A percentile compares a stretch with the other conserved stretches of the same genome.
Conservation (phyloP, 306 rosid species). For the Vigna reflexopilosa region DNA sequence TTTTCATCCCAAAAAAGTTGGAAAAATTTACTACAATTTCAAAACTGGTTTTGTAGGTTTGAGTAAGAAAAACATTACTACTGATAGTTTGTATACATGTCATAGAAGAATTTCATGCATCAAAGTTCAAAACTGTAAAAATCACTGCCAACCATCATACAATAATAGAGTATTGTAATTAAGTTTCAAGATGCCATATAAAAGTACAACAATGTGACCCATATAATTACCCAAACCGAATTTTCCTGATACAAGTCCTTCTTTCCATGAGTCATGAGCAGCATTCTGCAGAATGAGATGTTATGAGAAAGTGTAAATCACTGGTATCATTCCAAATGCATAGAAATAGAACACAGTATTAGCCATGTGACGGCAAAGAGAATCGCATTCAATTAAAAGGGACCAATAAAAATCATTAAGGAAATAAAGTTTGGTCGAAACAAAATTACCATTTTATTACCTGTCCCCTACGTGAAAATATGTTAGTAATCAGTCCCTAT, state of each 20-base stretch:
- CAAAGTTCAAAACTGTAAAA: constrained; percentile 19
- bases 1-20: constrained; percentile 16
- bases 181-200: constrained; percentile 3
- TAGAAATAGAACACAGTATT: constrained; percentile 13
- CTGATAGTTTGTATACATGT: not conserved
- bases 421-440: constrained; percentile 19
- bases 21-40: not conserved
- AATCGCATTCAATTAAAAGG: constrained; percentile 21
- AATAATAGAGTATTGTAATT: not conserved
- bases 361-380: constrained; percentile 26
- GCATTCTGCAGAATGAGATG: constrained; percentile 72
- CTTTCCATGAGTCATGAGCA: constrained; percentile 85
- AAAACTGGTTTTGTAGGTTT: no score
- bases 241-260: constrained; percentile 65
- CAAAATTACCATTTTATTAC: not conserved
- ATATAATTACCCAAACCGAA: constrained; percentile 60
- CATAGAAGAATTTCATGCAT: not conserved
- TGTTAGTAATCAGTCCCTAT: not conserved
- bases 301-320: constrained; percentile 36
- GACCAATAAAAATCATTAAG: constrained; percentile 21
- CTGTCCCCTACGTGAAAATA: not conserved
- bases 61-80: not conserved
- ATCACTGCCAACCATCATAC: constrained; percentile 3
- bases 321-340: constrained; percentile 17
- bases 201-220: constrained; percentile 11